Base-by-base conservation (phyloP, 306 rosid species). In the Hylodesmum podocarpum region DNA sequence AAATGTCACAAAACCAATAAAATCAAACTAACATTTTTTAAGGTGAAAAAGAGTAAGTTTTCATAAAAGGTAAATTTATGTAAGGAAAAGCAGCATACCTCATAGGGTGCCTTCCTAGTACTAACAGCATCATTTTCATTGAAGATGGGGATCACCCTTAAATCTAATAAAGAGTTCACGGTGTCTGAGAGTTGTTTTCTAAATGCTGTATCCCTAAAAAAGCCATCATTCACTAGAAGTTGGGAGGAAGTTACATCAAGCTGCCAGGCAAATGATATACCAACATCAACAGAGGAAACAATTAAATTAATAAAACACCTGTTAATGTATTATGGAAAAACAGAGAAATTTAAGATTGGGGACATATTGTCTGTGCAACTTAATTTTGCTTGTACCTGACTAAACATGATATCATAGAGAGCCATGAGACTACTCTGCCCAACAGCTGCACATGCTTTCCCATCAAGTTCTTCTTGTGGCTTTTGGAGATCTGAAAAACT, bases 371-470 rank as follows among this genome's bases (percentile, higher is more conserved):
- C 16, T 31, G 28, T 18, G 4, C 11, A 68, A 47, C 3, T 46
- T 47, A 37, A 22, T 40, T 34, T 31, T 43, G 27, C 41, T 33
- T 54, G 29, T 19, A 91, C 98, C 96, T 93, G 97, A 78, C 96
- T 89, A 74, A 93, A 93, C 95, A 91, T 87, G 25, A 94, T 80
- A 81, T 93, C 98, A 82, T 93, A 93, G 37, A 93, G 96, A 77
- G 98, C 98, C 98, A 93, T 93, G 73, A 93, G 98, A 76, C 98
- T 89, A 59, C 96, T 90, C 88, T 93, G 97, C 49, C 97, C 97
- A 50, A 93, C 98, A 24, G 96, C 91, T 27, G 98, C 98, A 80
- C 97, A 93, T 34, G 98, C 92, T 78, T 93, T 93, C 33, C 97
- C 98, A 85, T 89, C 98, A 43, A 89, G 81, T 4, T 88, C 93